A percentile compares a stretch with the other conserved stretches of the same genome.
phyloP scores from a whole-genome alignment of 768 basidiomycete genomes.

The Lanmaoa pseudosensibilis region DNA sequence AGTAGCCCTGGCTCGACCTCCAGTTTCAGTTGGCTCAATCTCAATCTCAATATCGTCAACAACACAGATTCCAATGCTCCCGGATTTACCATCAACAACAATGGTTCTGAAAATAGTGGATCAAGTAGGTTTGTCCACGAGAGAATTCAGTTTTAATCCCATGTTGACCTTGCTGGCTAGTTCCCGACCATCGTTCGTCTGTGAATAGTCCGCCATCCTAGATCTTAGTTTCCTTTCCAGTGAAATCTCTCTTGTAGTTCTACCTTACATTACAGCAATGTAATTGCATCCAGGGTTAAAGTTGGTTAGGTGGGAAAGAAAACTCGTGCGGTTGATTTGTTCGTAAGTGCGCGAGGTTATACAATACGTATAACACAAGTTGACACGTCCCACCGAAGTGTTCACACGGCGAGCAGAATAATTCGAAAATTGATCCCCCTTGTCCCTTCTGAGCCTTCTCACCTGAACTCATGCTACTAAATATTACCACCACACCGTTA shows the following conservation, averaged over 20 bases:
- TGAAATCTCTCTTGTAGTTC: not conserved
- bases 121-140: not conserved
- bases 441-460: not conserved
- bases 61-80: not conserved
- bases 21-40: not conserved
- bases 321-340: not conserved
- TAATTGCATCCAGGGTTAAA: not conserved
- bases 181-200: not conserved
- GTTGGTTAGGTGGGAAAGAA: not conserved
- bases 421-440: not conserved
- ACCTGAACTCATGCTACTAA: not conserved
- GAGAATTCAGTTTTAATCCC: not conserved
- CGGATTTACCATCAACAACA: not conserved
- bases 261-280: not conserved
- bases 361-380: not conserved
- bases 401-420: not conserved
- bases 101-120: not conserved
- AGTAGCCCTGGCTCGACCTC: not conserved
- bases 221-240: not conserved
- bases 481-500: not conserved
- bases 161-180: not conserved
- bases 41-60: not conserved
- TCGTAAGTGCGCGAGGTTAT: not conserved
- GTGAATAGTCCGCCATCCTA: not conserved
- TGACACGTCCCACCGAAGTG: not conserved